Base-by-base conservation (phyloP, 2,329 filamentous ascomycete species). In the Escovopsis sp. region DNA sequence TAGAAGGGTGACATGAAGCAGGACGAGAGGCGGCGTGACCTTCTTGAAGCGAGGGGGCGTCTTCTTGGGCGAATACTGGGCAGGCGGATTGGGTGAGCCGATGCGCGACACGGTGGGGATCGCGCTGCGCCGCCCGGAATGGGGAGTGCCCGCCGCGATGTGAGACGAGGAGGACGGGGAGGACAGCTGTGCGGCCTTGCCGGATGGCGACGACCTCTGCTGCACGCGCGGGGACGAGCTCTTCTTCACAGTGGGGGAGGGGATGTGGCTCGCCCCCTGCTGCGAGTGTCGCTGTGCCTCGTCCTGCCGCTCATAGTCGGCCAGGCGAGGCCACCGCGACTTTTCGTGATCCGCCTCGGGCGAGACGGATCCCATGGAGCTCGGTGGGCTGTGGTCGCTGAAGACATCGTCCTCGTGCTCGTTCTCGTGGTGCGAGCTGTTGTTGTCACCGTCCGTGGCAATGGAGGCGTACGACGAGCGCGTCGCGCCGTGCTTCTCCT, bases 1-100 rank as follows among this genome's bases (percentile, higher is more conserved):
- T 5, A 90, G 60, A 1, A 88, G 62, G 0, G 81, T 87, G 26
- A 83, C 76, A 46, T 90, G 83, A 4, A 90, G 63, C 32, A 90
- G 62, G 1, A 90, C 79, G 2, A 90, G 65, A 3, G 83, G 83
- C 33, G 72, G 70, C 36, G 67, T 67, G 43, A 62, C 62, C 21
- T 57, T 51, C 54, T 68, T 71, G 50, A 79, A 70, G 6, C 75
- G 60, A 15, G 68, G 62, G 2, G 73, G 68, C 5, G 73, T 76
- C 44, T 63, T 65, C 49, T 70, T 73, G 17, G 68, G 65, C 4
- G 68, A 70, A 43, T 66, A 70, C 41, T 72, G 69, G 0, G 61
- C 57, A 2, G 67, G 62, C 3, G 57, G 50, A 13, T 54, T 61
- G 2, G 70, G 70, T 27, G 70, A 76, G n/a, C 68, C 69, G 10